Percentiles rank a stretch among this genome's conserved stretches.
These are phyloP conservation scores for Emmonsia crescens DNA, from an alignment of 2,329 filamentous ascomycete genomes.

Conservation along the genomic window DNA sequence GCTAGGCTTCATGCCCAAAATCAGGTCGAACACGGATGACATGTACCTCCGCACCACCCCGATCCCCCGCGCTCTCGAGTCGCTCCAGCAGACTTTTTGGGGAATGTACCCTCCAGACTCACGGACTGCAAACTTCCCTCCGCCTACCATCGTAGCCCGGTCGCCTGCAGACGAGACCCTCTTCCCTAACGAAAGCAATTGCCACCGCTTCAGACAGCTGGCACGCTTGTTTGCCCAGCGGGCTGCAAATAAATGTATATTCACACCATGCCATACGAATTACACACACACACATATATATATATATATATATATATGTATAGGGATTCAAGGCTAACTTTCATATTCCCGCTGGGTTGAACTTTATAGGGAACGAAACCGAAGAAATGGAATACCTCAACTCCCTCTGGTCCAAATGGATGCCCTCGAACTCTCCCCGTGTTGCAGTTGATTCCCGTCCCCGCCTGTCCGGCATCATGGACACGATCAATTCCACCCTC, in stretches of 20 bases:
- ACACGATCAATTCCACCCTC: constrained; percentile 79
- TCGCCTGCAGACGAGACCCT: constrained; percentile 62
- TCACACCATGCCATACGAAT: not conserved
- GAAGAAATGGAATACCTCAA: constrained; percentile 78
- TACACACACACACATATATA: not conserved
- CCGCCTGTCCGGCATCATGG: constrained; percentile 80
- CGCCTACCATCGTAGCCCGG: constrained; percentile 56
- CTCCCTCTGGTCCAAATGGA: constrained; percentile 68
- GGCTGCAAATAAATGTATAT: constrained; percentile 53
- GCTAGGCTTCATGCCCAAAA: constrained; percentile 56
- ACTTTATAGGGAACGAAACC: constrained; percentile 51
- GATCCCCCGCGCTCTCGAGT: constrained; percentile 65
- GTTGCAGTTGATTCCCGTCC: constrained; percentile 79
- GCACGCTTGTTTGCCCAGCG: constrained; percentile 60
- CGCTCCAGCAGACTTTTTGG: constrained; percentile 62
- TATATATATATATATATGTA: not conserved
- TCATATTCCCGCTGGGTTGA: not conserved
- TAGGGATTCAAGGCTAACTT: not conserved
- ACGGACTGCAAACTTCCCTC: constrained; percentile 43
- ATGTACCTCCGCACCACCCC: constrained; percentile 66
- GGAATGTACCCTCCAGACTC: constrained; percentile 58
- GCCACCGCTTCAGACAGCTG: constrained; percentile 60
- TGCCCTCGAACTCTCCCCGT: constrained; percentile 57
- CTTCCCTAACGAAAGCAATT: constrained; percentile 66
- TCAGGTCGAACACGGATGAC: constrained; percentile 45